Percentiles rank a stretch among this genome's conserved stretches.
These are phyloP conservation scores for Starmerella bacillaris DNA, from an alignment of 805 yeast species.

Conservation along the genomic window DNA sequence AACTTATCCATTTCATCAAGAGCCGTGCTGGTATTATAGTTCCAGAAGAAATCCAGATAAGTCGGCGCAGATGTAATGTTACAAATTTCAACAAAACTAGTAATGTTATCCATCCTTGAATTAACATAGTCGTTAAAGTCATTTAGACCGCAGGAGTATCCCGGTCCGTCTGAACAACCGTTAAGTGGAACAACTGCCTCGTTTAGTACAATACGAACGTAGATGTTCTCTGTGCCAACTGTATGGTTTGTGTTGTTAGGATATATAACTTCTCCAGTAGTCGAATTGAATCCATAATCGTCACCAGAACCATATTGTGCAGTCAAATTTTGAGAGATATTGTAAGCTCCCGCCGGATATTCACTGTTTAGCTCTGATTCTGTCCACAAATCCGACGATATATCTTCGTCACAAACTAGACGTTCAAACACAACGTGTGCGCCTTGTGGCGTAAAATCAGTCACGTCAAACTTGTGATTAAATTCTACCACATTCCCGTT, in stretches of 20 bases:
- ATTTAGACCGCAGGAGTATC: slow-evolving; percentile 29
- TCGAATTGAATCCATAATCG: slow-evolving; percentile 8
- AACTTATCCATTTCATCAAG: slow-evolving; percentile 6
- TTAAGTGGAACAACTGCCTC: slow-evolving; percentile 38
- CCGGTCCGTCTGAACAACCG: slow-evolving; percentile 34
- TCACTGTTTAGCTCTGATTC: slow-evolving; percentile 4
- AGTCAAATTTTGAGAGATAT: slow-evolving; percentile 8
- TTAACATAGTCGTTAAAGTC: slow-evolving; percentile 13
- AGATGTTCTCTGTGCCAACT: slow-evolving; percentile 19
- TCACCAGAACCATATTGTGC: slow-evolving; percentile 10
- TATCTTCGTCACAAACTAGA: slow-evolving; percentile 26
- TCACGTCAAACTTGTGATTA: slow-evolving; percentile 31
- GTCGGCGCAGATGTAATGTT: slow-evolving; percentile 12
- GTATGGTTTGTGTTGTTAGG: slow-evolving; percentile 1
- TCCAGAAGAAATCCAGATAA: slow-evolving; percentile 18
- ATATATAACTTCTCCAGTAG: slow-evolving; percentile 3
- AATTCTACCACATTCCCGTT: slow-evolving; percentile 30
- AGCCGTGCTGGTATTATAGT: slow-evolving; percentile 16
- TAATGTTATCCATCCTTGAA: slow-evolving; percentile 3
- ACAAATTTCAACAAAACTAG: slow-evolving; percentile 9
- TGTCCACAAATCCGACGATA: slow-evolving; percentile 6
- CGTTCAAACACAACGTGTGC: slow-evolving; percentile 21
- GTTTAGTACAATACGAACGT: slow-evolving; percentile 33
- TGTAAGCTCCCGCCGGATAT: slow-evolving; percentile 15
- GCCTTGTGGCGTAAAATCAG: slow-evolving; percentile 24